Evolutionary conservation across 2,329 filamentous ascomycete species (phyloP).

Genomic region (Hypoxylon sp.): DNA sequence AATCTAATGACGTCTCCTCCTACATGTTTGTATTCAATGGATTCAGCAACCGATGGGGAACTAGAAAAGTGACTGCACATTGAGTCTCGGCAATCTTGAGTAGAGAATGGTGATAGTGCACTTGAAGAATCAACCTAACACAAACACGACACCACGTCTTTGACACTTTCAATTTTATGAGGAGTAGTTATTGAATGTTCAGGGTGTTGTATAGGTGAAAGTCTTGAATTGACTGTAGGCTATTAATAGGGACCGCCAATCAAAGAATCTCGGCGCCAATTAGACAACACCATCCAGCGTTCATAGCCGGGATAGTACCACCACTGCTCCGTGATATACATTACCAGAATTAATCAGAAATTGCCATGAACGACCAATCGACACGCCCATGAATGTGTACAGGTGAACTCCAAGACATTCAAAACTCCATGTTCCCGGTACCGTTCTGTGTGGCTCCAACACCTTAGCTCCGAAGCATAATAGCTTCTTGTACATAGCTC

Average conservation of each 20-base stretch:
- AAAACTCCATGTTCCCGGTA: slow-evolving; percentile 19
- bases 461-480: neutral
- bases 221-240: slow-evolving; percentile 9
- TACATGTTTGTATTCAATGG: no score
- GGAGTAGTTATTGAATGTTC: neutral
- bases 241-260: slow-evolving; percentile 12
- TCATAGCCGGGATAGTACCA: slow-evolving; percentile 15
- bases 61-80: no score
- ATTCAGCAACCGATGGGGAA: no score
- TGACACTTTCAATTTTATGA: no score
- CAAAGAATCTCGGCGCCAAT: neutral
- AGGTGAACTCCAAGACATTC: slow-evolving; percentile 25
- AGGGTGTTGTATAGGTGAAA: neutral
- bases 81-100: no score
- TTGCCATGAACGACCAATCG: slow-evolving; percentile 18
- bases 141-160: no score
- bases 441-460: slow-evolving; percentile 4
- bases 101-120: no score
- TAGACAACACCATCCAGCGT: slow-evolving; percentile 1
- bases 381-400: slow-evolving; percentile 33
- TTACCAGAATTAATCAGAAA: slow-evolving; percentile 24
- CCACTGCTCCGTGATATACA: slow-evolving; percentile 22
- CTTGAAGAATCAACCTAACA: no score
- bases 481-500: neutral
- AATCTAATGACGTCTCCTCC: no score